A percentile compares a stretch with the other conserved stretches of the same genome.
These are phyloP conservation scores for Diphasiastrum complanatum DNA, from an alignment of 83 land plant species.

Conservation along the genomic window DNA sequence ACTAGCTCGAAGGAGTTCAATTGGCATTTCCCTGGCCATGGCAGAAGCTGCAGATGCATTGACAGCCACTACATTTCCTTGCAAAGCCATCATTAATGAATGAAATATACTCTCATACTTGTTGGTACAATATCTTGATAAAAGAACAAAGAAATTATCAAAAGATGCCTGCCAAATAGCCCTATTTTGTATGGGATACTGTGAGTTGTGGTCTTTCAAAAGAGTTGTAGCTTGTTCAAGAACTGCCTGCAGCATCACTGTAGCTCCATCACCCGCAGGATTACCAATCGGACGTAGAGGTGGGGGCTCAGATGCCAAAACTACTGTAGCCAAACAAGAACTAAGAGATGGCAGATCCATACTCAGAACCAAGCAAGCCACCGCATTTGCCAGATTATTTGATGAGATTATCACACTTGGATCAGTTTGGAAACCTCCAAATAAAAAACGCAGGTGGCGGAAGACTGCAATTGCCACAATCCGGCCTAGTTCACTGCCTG, in stretches of 20 bases:
- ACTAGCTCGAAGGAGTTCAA: slow-evolving; percentile 74
- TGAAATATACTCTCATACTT: slow-evolving; percentile 80
- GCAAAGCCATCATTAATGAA: slow-evolving; percentile 43
- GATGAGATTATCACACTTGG: slow-evolving; percentile 47
- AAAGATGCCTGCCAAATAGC: slow-evolving; percentile 81
- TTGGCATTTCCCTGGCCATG: slow-evolving; percentile 79
- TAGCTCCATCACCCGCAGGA: slow-evolving; percentile 91
- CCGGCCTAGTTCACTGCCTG: slow-evolving; percentile 58
- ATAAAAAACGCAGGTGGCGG: slow-evolving; percentile 77
- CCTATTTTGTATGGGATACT: slow-evolving; percentile 40
- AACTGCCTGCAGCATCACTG: slow-evolving; percentile 54
- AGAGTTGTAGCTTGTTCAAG: slow-evolving; percentile 76
- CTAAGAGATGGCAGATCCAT: slow-evolving; percentile 74
- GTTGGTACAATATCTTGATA: slow-evolving; percentile 63
- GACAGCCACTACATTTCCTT: slow-evolving; percentile 31
- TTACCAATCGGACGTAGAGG: slow-evolving; percentile 86
- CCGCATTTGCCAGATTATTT: slow-evolving; percentile 44
- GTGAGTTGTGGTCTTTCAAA: slow-evolving; percentile 48
- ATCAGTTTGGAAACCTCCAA: slow-evolving; percentile 56
- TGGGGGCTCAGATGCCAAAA: slow-evolving; percentile 74
- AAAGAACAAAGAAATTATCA: slow-evolving; percentile 65
- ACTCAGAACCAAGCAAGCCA: slow-evolving; percentile 41
- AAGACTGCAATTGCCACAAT: slow-evolving; percentile 92
- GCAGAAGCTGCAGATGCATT: slow-evolving; percentile 57
- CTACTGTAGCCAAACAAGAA: slow-evolving; percentile 83